Conservation (phyloP, 352 stramenopile genomes). For the Phytopythium chamaehyphon region DNA sequence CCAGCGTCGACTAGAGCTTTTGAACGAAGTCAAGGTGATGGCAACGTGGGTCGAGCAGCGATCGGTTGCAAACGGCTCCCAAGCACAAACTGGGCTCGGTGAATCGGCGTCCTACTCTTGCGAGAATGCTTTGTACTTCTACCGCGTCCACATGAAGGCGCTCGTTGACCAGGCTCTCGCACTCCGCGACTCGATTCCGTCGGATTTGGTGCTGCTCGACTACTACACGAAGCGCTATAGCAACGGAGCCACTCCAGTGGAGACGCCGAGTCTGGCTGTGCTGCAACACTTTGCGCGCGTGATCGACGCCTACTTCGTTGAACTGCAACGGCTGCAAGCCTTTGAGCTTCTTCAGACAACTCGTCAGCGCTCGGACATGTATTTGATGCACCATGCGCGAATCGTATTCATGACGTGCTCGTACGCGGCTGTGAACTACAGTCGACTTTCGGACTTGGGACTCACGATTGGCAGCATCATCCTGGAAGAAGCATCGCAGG, state of each 20-base stretch:
- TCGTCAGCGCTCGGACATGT: conserved; percentile 90
- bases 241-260: not conserved
- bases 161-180: conserved; percentile 50
- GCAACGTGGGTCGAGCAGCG: conserved; percentile 82
- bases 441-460: conserved; percentile 82
- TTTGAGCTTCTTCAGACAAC: conserved; percentile 95
- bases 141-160: conserved; percentile 86
- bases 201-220: conserved; percentile 19
- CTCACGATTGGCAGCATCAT: conserved; percentile 87
- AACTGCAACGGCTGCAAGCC: conserved; percentile 89
- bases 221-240: conserved; percentile 41
- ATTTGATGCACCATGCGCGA: conserved; percentile 93
- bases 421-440: conserved; percentile 89
- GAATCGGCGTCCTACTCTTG: conserved; percentile 91
- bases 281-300: conserved; percentile 51
- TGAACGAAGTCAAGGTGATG: conserved; percentile 92
- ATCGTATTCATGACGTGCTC: conserved; percentile 97
- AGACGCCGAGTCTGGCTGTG: conserved; percentile 10
- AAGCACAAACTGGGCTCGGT: conserved; percentile 41
- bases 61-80: conserved; percentile 10
- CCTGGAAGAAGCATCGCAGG: conserved; percentile 95
- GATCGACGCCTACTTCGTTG: conserved; percentile 89
- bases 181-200: conserved; percentile 4
- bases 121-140: conserved; percentile 95
- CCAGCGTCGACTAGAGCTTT: conserved; percentile 63